Base-by-base conservation (phyloP, 441 rosid species). In the Lagerstroemia fauriei region DNA sequence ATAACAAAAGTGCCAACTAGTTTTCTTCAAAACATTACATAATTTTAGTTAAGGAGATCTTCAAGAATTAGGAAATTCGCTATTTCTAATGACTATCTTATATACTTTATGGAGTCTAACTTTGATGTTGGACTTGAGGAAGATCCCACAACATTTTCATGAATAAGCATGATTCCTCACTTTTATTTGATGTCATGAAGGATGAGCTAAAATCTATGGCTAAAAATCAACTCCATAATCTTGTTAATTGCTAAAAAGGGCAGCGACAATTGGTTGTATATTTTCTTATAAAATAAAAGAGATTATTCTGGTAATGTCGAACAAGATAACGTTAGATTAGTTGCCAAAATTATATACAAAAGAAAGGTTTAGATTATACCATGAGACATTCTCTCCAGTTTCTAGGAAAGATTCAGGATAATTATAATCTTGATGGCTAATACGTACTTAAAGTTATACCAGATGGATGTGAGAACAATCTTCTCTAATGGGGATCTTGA, bases 131-230 rank as follows among this genome's bases (percentile, higher is more conserved):
- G 73, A 80, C 69, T 48, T 56, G 59, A 73, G 20, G 72, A 80
- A 1, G 78, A 80, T 59, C 72, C 9, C 4, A 56, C 18, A 9
- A 70, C 27, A 13, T 53, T 80, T 80, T 80, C 77, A 73, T 80
- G 41, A 80, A 7, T 72, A 31, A 29, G 29, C 53, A 80, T 22
- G 24, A 73, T 48, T 57, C 72, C 73, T 53, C 31, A 29, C 22
- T 70, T 1, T 73, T 59, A 41, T 16, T 38, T 3, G 61, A 73
- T 53, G 71, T 38, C 59, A 57, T 73, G 73, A 80, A 59, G 10
- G 83, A 80, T 50, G 78, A 80, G n/a, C 22, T n/a, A 47, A 41
- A 73, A 27, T 46, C n/a, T 31, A 73, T 80, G 83, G 61, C 71
- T 57, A 57, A 72, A 73, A 80, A 80, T 50, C 25, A 48, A 20